A percentile compares a stretch with the other conserved stretches of the same genome.
These are phyloP conservation scores for Globisporangium rhizosaccharum DNA, from an alignment of 352 stramenopile genomes.

Conservation along the genomic window DNA sequence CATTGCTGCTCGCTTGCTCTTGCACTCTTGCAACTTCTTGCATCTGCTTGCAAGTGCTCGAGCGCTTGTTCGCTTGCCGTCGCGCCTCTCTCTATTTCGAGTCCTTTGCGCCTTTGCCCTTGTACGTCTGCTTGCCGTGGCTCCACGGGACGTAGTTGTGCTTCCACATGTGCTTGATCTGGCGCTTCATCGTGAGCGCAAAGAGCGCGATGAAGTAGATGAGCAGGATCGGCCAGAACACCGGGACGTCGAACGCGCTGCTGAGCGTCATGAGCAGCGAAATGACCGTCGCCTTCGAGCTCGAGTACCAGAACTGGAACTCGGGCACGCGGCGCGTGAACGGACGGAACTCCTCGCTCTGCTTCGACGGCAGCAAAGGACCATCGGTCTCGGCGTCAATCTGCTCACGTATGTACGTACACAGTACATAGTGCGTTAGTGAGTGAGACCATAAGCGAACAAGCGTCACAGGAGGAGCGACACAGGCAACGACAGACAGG, in stretches of 20 bases:
- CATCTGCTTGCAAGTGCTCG: not conserved
- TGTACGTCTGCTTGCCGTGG: constrained; percentile 96
- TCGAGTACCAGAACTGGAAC: constrained; percentile 98
- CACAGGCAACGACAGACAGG: not conserved
- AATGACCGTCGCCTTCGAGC: constrained; percentile 86
- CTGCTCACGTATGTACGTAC: constrained; percentile 13
- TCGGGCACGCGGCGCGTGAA: constrained; percentile 94
- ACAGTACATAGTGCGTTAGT: not conserved
- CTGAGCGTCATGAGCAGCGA: constrained; percentile 98
- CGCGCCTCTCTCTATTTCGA: constrained; percentile 48
- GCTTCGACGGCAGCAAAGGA: constrained; percentile 86
- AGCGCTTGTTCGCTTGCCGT: not conserved
- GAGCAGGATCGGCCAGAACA: constrained; percentile 99
- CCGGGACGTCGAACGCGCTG: constrained; percentile 96
- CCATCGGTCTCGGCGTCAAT: constrained; percentile 87
- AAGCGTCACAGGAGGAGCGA: not conserved
- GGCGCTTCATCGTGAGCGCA: constrained; percentile 98
- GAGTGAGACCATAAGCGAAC: not conserved
- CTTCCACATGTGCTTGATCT: constrained; percentile 99
- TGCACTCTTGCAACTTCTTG: not conserved
- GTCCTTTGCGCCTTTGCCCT: constrained; percentile 67
- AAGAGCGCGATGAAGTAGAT: constrained; percentile 99
- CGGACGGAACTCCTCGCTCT: constrained; percentile 89
- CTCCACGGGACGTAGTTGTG: constrained; percentile 98
- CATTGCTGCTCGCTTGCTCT: not conserved